Base-by-base conservation (phyloP, 139 green algal genomes). In the Yamagishiella unicocca region DNA sequence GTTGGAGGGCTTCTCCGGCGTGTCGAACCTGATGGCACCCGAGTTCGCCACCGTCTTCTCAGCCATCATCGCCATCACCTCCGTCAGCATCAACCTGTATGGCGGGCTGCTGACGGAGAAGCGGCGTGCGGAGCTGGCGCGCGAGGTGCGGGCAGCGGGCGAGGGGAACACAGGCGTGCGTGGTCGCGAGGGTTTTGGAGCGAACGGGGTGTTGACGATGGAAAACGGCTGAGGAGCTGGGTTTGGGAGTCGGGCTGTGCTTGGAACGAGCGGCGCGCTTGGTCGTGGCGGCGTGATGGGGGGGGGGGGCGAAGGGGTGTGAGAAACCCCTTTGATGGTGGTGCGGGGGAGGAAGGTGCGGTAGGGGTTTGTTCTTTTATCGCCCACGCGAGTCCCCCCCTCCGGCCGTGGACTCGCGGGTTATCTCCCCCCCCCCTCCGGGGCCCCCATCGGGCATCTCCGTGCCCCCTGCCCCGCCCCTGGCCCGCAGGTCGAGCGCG, bases 51-150 rank as follows among this genome's bases (percentile, higher is more conserved):
- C 79, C 40, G 61, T 95, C 7, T 91, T 93, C 40, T 94, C 89
- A 24, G 89, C 91, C 14, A 55, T 87, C 24, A 84, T 95, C 37
- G 91, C 93, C 40, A 88, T 88, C 1, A 85, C 67, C 55, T 90
- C 83, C 38, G 88, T 95, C 27, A 87, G 50, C 22, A 67, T 93
- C 70, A 95, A 95, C 61, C 87, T 94, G 31, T 93, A 90, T 55
- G 93, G 89, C 66, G 90, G 89, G n/a, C 40, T 95, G 54, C 46
- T 90, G 24, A 93, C 89, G 4, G 93, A 96, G 46, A 87, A 89
- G 38, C 91, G 93, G 40, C 78, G 92, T 0, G 93, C 91, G 4
- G 89, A 95, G 70, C 79, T 95, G 58, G 75, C 84, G 0, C 72
- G 83, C 3, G 88, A 90, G 88, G 84, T 90, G 54, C 0, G 79